phyloP scores from a whole-genome alignment of 495 filamentous ascomycete species.

The Gamarada debralockiae region DNA sequence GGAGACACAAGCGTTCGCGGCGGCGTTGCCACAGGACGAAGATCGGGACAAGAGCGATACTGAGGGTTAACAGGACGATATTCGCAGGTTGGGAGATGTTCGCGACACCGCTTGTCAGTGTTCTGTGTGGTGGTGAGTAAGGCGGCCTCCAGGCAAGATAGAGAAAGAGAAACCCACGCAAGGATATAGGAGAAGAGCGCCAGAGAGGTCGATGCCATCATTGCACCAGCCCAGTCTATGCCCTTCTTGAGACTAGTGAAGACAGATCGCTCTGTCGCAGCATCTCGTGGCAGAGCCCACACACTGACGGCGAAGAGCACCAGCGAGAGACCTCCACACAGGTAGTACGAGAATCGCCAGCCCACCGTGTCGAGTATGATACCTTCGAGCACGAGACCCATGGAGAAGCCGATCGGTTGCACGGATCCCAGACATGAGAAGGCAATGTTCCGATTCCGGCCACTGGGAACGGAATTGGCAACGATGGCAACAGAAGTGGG shows the following conservation, averaged over 20 bases:
- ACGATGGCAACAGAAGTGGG: constrained; percentile 48
- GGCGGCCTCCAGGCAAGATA: background rate
- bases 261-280: constrained; percentile 9
- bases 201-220: constrained; percentile 36
- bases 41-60: constrained; percentile 33
- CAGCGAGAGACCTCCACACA: constrained; percentile 27
- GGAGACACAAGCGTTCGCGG: constrained; percentile 34
- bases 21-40: constrained; percentile 46
- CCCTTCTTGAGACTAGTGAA: constrained; percentile 20
- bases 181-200: constrained; percentile 46
- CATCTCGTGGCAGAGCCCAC: constrained; percentile 28
- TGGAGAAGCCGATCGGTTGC: constrained; percentile 46
- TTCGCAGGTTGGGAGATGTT: constrained; percentile 26
- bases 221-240: constrained; percentile 50
- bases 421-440: constrained; percentile 47
- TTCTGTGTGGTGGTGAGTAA: constrained; percentile 2
- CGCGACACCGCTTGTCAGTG: constrained; percentile 22
- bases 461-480: constrained; percentile 37
- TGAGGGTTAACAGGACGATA: constrained; percentile 36
- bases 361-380: constrained; percentile 40
- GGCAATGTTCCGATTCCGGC: constrained; percentile 44
- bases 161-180: constrained; percentile 13
- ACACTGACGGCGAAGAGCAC: constrained; percentile 15
- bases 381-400: constrained; percentile 51
- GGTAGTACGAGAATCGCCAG: constrained; percentile 46